A percentile compares a stretch with the other conserved stretches of the same genome.
phyloP scores from a whole-genome alignment of 345 rosid species.

The Hevea brasiliensis region DNA sequence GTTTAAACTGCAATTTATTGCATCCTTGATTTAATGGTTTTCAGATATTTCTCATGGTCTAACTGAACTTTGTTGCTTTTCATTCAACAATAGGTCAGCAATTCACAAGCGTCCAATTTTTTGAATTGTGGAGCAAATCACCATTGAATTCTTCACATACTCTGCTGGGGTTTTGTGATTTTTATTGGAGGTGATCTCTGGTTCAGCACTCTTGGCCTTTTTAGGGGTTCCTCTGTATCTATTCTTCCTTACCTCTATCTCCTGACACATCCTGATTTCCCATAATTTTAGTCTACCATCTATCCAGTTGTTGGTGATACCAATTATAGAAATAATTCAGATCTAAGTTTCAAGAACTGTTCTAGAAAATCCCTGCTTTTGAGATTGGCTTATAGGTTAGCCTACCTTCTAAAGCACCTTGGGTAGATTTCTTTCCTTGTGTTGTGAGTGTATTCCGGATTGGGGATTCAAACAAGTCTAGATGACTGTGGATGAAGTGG shows the following conservation, averaged over 20 bases:
- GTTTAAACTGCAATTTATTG: conserved; percentile 38
- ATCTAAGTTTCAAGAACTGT: conserved; percentile 27
- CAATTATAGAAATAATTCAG: conserved; percentile 25
- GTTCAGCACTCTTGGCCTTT: conserved; percentile 38
- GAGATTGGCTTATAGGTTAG: conserved; percentile 22
- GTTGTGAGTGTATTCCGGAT: conserved; percentile 18
- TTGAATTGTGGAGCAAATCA: conserved; percentile 48
- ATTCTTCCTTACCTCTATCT: conserved; percentile 24
- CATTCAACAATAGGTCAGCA: conserved; percentile 42
- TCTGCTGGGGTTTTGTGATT: conserved; percentile 34
- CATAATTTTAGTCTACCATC: conserved; percentile 37
- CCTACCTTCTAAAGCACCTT: conserved; percentile 20
- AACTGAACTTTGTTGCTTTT: conserved; percentile 42
- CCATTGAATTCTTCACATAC: conserved; percentile 44
- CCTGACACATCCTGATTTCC: conserved; percentile 28
- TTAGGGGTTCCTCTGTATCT: conserved; percentile 20
- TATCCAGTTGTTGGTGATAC: conserved; percentile 20
- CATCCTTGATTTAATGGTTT: conserved; percentile 37
- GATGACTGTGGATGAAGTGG: conserved; percentile 56
- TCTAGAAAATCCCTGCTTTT: conserved; percentile 18
- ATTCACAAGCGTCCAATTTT: conserved; percentile 49
- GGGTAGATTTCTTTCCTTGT: conserved; percentile 25
- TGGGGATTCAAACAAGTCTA: conserved; percentile 24
- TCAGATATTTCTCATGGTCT: conserved; percentile 58
- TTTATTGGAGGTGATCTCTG: conserved; percentile 43